Percentiles rank a stretch among this genome's conserved stretches.
phyloP scores from a whole-genome alignment of 371 early-diverging fungal species.

The Dichotomocladium elegans region DNA sequence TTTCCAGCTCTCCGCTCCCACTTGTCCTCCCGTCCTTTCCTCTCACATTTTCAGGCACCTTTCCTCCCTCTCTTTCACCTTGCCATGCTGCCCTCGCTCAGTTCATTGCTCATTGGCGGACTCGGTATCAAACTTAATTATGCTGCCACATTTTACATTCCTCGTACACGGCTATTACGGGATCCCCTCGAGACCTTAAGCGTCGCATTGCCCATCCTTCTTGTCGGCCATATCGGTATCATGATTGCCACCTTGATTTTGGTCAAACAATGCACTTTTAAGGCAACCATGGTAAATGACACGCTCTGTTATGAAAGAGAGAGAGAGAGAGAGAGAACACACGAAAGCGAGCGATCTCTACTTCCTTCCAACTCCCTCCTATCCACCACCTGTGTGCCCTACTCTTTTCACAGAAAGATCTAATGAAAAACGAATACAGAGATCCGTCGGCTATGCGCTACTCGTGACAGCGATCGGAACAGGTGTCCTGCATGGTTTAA shows the following conservation, averaged over 20 bases:
- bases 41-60: too few species aligned
- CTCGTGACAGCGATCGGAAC: slow-evolving; percentile 15
- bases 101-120: slow-evolving; percentile 2
- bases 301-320: too few species aligned
- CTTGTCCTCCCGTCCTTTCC: too few species aligned
- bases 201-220: slow-evolving; percentile 29
- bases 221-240: slow-evolving; percentile 25
- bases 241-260: slow-evolving; percentile 17
- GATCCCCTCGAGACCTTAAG: slow-evolving; percentile 36
- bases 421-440: slow-evolving; percentile 6
- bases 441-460: slow-evolving; percentile 22
- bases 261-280: slow-evolving; percentile 3
- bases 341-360: slow-evolving; percentile 2
- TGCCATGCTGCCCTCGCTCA: background rate
- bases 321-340: too few species aligned
- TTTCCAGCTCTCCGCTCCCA: too few species aligned
- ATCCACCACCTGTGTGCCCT: too few species aligned
- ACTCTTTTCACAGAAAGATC: too few species aligned
- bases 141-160: slow-evolving; percentile 31
- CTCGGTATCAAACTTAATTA: slow-evolving; percentile 18
- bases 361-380: too few species aligned
- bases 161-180: slow-evolving; percentile 29
- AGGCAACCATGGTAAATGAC: slow-evolving; percentile 5
- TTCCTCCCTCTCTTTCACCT: too few species aligned
- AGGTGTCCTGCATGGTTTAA: slow-evolving; percentile 25